A percentile compares a stretch with the other conserved stretches of the same genome.
These are phyloP conservation scores for Papiliotrema nemorosa DNA, from an alignment of 1,284 basidiomycete genomes.

Conservation along the genomic window DNA sequence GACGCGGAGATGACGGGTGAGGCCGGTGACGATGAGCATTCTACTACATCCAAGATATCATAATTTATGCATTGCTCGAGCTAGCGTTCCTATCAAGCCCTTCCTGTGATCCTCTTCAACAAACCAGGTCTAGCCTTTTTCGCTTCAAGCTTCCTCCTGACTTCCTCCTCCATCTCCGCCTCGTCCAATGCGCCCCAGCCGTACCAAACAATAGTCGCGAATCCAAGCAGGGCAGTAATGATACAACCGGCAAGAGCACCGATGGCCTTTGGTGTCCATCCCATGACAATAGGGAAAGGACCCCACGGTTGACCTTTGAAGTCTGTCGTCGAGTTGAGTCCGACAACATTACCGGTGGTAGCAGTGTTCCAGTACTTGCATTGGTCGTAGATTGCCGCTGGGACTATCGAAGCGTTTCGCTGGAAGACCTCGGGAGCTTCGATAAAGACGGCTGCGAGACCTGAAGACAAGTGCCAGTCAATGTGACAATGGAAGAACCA, in stretches of 20 bases:
- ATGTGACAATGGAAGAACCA: slow-evolving; percentile 53
- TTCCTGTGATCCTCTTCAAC: slow-evolving; percentile 17
- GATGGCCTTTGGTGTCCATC: slow-evolving; percentile 78
- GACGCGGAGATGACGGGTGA: no score
- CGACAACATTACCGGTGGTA: slow-evolving; percentile 63
- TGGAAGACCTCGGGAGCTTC: slow-evolving; percentile 48
- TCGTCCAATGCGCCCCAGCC: slow-evolving; percentile 66
- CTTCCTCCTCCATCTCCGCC: slow-evolving; percentile 71
- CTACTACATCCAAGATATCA: no score
- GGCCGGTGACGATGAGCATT: no score
- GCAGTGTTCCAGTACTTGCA: slow-evolving; percentile 63
- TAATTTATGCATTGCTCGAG: no score
- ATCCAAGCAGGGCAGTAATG: slow-evolving; percentile 74
- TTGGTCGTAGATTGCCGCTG: slow-evolving; percentile 56
- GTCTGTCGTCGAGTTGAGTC: slow-evolving; percentile 44
- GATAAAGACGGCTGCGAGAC: slow-evolving; percentile 50
- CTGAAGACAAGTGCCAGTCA: slow-evolving; percentile 30
- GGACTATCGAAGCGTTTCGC: slow-evolving; percentile 24
- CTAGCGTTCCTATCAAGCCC: slow-evolving; percentile 13
- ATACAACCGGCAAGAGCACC: slow-evolving; percentile 82
- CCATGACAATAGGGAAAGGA: slow-evolving; percentile 60
- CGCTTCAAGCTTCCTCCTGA: slow-evolving; percentile 55
- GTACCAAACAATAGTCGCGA: slow-evolving; percentile 79
- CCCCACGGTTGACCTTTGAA: slow-evolving; percentile 59
- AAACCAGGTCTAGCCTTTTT: slow-evolving; percentile 54